Conservation (phyloP, 495 filamentous ascomycete species). For the Aspergillus biplanus region DNA sequence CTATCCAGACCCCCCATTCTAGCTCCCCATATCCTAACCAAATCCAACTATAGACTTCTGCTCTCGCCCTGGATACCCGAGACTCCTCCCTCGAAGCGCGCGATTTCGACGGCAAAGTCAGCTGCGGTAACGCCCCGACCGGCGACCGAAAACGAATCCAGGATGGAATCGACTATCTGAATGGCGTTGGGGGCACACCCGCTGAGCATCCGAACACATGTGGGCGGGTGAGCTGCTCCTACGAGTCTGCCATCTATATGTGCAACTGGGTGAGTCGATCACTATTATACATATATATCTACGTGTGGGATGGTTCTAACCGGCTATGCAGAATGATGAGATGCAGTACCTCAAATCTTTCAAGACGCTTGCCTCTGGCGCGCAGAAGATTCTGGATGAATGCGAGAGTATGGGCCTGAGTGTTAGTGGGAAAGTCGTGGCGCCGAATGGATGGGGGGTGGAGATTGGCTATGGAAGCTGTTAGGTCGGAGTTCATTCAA, state of each 20-base stretch:
- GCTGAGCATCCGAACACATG: neutral
- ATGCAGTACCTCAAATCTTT: neutral
- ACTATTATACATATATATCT: neutral
- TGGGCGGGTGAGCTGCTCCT: conserved; percentile 5
- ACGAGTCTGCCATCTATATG: neutral
- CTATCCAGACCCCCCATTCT: neutral
- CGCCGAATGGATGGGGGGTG: neutral
- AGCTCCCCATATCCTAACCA: neutral
- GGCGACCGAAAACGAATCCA: neutral
- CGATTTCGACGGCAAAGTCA: neutral
- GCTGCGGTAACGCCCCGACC: neutral
- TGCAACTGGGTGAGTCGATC: conserved; percentile 7
- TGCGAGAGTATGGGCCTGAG: neutral
- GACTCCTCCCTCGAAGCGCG: neutral
- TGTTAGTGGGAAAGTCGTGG: neutral
- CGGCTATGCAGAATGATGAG: neutral
- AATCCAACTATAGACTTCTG: neutral
- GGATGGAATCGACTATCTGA: conserved; percentile 2
- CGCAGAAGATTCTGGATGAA: neutral
- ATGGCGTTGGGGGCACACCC: neutral
- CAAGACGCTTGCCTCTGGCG: neutral
- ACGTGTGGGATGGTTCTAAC: neutral
- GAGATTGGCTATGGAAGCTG: neutral
- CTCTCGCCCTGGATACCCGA: neutral
- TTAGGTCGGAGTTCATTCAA: no score